These are phyloP conservation scores for Magnusiomyces paraingens DNA, from an alignment of 1,139 yeast genomes.

Conservation along the genomic window DNA sequence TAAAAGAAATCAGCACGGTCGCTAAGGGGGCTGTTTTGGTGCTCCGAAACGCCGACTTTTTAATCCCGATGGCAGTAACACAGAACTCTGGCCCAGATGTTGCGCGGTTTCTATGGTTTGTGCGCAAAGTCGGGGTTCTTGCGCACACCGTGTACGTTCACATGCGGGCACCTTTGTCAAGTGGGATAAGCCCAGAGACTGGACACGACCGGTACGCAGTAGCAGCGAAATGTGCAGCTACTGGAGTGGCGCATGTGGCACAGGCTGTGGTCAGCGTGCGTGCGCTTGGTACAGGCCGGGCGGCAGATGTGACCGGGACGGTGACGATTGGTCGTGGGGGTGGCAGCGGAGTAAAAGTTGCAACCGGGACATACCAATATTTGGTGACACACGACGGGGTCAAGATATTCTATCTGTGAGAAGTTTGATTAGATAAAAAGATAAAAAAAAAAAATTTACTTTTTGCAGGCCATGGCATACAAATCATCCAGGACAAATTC, in stretches of 20 bases:
- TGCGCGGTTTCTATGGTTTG: no score
- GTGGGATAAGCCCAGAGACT: no score
- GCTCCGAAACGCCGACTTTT: no score
- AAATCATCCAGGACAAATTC: conserved; percentile 84
- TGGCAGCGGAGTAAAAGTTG: conserved; percentile 31
- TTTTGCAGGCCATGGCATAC: conserved; percentile 42
- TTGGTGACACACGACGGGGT: conserved; percentile 48
- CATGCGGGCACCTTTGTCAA: no score
- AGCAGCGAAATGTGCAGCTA: conserved; percentile 20
- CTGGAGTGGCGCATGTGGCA: conserved; percentile 47
- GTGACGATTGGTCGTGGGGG: conserved; percentile 54
- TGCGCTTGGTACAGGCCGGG: conserved; percentile 74
- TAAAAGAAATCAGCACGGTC: no score
- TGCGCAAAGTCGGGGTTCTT: no score
- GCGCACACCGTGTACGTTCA: no score
- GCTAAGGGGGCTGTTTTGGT: no score
- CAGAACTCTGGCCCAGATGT: no score
- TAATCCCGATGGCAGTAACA: no score
- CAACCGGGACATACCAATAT: conserved; percentile 62
- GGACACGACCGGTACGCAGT: no score
- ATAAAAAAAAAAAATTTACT: background rate
- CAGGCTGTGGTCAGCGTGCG: conserved; percentile 47
- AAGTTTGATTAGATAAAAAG: background rate
- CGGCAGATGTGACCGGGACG: conserved; percentile 75
- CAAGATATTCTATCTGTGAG: conserved; percentile 36